Percentiles rank a stretch among this genome's conserved stretches.
Evolutionary conservation across 192 early-diverging fungal species (phyloP).

Genomic region (Backusella parvicylindrica): DNA sequence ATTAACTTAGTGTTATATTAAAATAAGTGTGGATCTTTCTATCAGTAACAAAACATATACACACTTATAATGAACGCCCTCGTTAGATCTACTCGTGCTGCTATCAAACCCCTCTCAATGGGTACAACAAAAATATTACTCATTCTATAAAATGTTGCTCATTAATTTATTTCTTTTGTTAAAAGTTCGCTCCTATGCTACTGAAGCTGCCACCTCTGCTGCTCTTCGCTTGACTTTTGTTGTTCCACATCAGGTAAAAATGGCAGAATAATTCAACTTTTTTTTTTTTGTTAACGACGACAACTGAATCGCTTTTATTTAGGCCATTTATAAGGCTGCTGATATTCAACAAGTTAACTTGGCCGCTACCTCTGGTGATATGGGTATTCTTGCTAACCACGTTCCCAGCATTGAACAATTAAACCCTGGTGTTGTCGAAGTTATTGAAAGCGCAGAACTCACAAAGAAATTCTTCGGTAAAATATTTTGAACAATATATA

Average conservation of each 20-base stretch:
- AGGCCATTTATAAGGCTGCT: constrained; percentile 68
- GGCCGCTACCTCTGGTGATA: constrained; percentile 86
- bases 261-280: neutral
- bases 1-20: neutral
- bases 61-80: constrained; percentile 47
- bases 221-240: constrained; percentile 88
- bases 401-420: constrained; percentile 97
- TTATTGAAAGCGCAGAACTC: constrained; percentile 67
- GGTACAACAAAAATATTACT: constrained; percentile 31
- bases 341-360: constrained; percentile 93
- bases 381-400: constrained; percentile 98
- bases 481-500: neutral
- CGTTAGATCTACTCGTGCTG: constrained; percentile 47
- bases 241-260: constrained; percentile 83
- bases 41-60: neutral
- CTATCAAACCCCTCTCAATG: constrained; percentile 43
- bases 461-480: constrained; percentile 93
- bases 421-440: constrained; percentile 83
- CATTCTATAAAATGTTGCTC: neutral
- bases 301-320: too few species aligned
- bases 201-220: constrained; percentile 67
- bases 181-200: constrained; percentile 74
- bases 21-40: neutral
- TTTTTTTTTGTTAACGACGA: constrained; percentile 23
- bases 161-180: neutral